phyloP scores from a whole-genome alignment of 2,329 filamentous ascomycete genomes.

The Fusarium sp. region DNA sequence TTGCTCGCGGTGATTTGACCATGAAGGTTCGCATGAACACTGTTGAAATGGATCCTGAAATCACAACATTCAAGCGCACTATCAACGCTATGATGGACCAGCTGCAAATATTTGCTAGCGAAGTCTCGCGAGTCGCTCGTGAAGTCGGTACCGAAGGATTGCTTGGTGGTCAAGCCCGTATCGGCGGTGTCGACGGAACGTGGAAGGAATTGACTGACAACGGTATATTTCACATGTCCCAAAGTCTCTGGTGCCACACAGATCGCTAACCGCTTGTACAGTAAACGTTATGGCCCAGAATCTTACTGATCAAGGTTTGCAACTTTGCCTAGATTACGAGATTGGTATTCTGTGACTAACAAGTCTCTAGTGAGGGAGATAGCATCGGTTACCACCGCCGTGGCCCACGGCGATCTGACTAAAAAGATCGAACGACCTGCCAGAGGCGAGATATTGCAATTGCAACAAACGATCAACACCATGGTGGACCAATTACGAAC shows the following conservation, averaged over 20 bases:
- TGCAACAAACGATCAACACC: slow-evolving; percentile 88
- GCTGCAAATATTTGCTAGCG: slow-evolving; percentile 93
- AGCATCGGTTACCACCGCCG: slow-evolving; percentile 83
- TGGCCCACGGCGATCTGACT: slow-evolving; percentile 83
- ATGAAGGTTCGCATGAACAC: slow-evolving; percentile 97
- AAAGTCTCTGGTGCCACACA: not conserved
- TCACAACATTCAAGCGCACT: slow-evolving; percentile 95
- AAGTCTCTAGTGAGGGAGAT: slow-evolving; percentile 75
- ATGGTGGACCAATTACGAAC: slow-evolving; percentile 88
- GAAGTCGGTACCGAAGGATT: slow-evolving; percentile 97
- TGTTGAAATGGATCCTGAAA: slow-evolving; percentile 97
- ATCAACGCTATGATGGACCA: slow-evolving; percentile 99
- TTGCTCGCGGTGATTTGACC: slow-evolving; percentile 92
- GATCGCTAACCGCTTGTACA: slow-evolving; percentile 45
- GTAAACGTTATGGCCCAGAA: slow-evolving; percentile 88
- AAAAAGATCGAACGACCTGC: slow-evolving; percentile 86
- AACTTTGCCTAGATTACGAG: not conserved
- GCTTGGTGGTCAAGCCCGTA: slow-evolving; percentile 91
- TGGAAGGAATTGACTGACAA: slow-evolving; percentile 98
- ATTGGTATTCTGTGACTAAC: slow-evolving; percentile 18
- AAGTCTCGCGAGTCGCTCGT: slow-evolving; percentile 92
- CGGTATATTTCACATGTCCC: slow-evolving; percentile 54
- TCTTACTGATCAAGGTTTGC: slow-evolving; percentile 75
- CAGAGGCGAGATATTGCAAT: slow-evolving; percentile 81
- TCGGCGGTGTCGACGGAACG: slow-evolving; percentile 93